These are phyloP conservation scores for Acacia confusa DNA, from an alignment of 306 rosid genomes.

Conservation along the genomic window DNA sequence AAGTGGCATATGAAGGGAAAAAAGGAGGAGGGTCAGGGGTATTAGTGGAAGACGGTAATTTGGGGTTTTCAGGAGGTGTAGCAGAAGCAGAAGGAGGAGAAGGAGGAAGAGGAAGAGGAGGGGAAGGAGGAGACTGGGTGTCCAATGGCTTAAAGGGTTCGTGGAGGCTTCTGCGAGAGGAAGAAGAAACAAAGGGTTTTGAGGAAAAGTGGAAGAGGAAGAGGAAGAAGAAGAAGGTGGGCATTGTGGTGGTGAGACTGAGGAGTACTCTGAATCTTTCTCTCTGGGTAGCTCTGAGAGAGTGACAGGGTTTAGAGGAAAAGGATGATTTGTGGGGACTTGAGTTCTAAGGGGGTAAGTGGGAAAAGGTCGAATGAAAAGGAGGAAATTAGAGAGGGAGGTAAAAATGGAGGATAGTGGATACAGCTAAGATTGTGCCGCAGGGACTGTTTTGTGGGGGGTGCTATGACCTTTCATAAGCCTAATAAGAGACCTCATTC, in stretches of 20 bases:
- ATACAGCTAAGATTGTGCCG: conserved; percentile 85
- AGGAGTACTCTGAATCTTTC: neutral
- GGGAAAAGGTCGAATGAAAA: conserved; percentile 16
- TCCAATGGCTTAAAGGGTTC: conserved; percentile 52
- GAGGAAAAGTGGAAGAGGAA: conserved; percentile 18
- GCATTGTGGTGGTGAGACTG: conserved; percentile 37
- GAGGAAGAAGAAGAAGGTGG: conserved; percentile 33
- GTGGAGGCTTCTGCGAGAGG: conserved; percentile 61
- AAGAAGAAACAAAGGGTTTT: neutral
- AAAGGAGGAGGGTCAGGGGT: conserved; percentile 59
- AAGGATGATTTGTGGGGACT: neutral
- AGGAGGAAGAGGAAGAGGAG: conserved; percentile 20
- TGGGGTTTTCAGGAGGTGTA: conserved; percentile 31
- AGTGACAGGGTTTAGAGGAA: neutral
- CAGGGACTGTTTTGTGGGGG: neutral
- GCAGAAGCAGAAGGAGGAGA: conserved; percentile 1
- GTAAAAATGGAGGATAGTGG: conserved; percentile 40
- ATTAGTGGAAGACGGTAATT: conserved; percentile 64
- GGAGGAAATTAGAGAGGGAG: neutral
- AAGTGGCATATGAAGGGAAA: conserved; percentile 72
- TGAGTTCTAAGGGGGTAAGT: neutral
- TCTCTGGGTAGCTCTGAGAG: neutral
- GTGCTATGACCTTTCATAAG: neutral
- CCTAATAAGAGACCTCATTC: neutral
- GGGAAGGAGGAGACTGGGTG: conserved; percentile 44